Conservation (phyloP, 2,329 filamentous ascomycete species). For the Rachicladosporium sp. region DNA sequence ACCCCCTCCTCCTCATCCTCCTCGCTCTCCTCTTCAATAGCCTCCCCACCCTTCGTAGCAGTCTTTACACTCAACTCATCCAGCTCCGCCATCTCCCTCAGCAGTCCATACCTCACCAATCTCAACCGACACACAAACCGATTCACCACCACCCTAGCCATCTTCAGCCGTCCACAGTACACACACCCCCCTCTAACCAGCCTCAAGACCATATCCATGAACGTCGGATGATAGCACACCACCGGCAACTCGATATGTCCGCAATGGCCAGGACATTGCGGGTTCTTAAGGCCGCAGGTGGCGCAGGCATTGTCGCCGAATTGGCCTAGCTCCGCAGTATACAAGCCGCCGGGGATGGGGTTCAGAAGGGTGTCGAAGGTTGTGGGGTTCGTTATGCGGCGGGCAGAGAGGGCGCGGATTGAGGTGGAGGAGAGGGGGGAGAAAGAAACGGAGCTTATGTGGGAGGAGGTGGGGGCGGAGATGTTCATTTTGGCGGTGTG, state of each 20-base stretch:
- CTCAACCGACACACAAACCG: constrained; percentile 73
- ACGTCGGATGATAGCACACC: constrained; percentile 87
- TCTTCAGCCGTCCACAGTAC: constrained; percentile 78
- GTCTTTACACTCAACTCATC: constrained; percentile 30
- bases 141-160: constrained; percentile 65
- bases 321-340: constrained; percentile 82
- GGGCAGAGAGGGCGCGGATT: constrained; percentile 80
- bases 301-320: constrained; percentile 78
- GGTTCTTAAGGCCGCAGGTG: constrained; percentile 74
- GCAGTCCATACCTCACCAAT: constrained; percentile 70
- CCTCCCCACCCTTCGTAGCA: constrained; percentile 24
- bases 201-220: constrained; percentile 81
- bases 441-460: constrained; percentile 81
- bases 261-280: constrained; percentile 76
- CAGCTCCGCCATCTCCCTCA: constrained; percentile 50
- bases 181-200: constrained; percentile 77
- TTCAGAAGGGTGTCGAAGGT: constrained; percentile 92
- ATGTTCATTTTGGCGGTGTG: constrained; percentile 26
- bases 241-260: constrained; percentile 92
- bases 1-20: constrained; percentile 44
- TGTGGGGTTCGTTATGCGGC: constrained; percentile 80
- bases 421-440: constrained; percentile 70
- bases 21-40: constrained; percentile 25
- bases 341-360: constrained; percentile 78
- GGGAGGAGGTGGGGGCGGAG: constrained; percentile 65